Percentiles rank a stretch among this genome's conserved stretches.
phyloP scores from a whole-genome alignment of 2,329 filamentous ascomycete genomes.

The Trichoderma semiorbis region DNA sequence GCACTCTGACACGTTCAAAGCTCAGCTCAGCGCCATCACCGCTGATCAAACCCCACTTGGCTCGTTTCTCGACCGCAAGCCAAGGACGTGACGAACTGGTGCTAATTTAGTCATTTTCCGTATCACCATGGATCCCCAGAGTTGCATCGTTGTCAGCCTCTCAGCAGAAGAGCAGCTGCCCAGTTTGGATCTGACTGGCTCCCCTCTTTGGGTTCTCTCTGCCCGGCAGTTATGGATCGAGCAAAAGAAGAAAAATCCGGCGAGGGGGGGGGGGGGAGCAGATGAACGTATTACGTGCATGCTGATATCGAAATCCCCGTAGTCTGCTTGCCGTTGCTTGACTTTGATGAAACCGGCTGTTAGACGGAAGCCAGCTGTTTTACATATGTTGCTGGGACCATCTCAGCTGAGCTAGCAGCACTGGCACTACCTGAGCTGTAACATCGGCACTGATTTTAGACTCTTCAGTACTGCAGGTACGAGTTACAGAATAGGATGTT shows the following conservation, averaged over 20 bases:
- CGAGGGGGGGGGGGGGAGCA: not conserved
- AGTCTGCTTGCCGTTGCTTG: not conserved
- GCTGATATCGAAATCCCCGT: not conserved
- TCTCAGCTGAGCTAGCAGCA: not conserved
- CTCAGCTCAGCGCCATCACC: not conserved
- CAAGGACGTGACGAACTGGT: not conserved
- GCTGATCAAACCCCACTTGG: conserved; percentile 1
- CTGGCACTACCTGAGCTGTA: not conserved
- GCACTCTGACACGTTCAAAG: not conserved
- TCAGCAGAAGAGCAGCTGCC: not conserved
- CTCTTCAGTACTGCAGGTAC: not conserved
- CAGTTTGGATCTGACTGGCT: not conserved
- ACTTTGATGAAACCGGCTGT: not conserved
- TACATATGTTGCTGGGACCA: not conserved
- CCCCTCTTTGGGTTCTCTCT: not conserved
- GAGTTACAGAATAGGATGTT: not conserved
- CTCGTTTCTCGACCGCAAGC: not conserved
- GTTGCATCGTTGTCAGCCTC: conserved; percentile 2
- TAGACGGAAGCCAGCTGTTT: not conserved
- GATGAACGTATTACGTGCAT: not conserved
- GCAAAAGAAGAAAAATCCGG: not conserved
- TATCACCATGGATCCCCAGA: not conserved
- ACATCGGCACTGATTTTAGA: not conserved
- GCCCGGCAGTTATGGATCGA: not conserved
- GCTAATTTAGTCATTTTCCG: not conserved